Evolutionary conservation across 371 early-diverging fungal genomes (phyloP).

Genomic region (Furculomyces boomerangus): DNA sequence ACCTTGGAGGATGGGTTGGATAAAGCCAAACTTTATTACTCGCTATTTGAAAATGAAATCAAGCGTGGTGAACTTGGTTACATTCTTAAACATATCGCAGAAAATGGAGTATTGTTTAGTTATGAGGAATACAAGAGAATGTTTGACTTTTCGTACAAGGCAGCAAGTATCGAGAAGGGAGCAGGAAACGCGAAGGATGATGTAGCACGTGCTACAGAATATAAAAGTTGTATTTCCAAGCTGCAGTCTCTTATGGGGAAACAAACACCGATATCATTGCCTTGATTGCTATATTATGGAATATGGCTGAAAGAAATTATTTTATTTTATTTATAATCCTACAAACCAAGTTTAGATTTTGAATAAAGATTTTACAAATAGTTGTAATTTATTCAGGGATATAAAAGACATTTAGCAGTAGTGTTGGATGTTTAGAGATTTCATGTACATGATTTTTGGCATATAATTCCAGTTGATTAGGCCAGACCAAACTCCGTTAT

Average conservation of each 20-base stretch:
- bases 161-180: background rate
- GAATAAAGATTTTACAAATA: no score
- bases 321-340: no score
- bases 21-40: constrained; percentile 49
- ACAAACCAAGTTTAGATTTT: no score
- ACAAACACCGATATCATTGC: no score
- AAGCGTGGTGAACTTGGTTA: constrained; percentile 4
- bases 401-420: no score
- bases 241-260: no score
- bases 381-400: no score
- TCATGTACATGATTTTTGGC: no score
- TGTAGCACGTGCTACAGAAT: background rate
- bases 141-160: constrained; percentile 8
- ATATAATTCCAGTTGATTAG: no score
- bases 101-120: constrained; percentile 19
- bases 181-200: background rate
- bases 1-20: constrained; percentile 50
- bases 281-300: no score
- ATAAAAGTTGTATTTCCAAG: background rate
- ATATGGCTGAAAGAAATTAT: no score
- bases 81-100: constrained; percentile 18
- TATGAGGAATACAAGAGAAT: constrained; percentile 20
- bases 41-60: constrained; percentile 36
- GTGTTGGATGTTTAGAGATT: no score
- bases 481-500: constrained; percentile 18